A percentile compares a stretch with the other conserved stretches of the same genome.
Conservation (phyloP, 1,284 basidiomycete species). For the Cryptococcus sp. region DNA sequence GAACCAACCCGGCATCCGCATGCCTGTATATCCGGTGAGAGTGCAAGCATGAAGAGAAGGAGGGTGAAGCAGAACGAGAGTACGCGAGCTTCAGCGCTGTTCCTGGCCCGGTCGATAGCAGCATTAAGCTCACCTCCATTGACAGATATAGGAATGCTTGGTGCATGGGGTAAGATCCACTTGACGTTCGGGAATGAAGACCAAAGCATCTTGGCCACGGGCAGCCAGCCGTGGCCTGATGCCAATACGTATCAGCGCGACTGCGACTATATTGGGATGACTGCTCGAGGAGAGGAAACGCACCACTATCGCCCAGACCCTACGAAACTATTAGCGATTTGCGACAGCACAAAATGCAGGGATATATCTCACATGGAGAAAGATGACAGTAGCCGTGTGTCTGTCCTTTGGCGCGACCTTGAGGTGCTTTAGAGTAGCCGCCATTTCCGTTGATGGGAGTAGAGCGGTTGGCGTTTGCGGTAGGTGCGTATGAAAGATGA, state of each 20-base stretch:
- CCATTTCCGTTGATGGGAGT: slow-evolving; percentile 12
- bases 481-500: neutral
- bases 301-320: slow-evolving; percentile 50
- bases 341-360: no score
- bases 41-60: neutral
- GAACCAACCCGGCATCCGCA: slow-evolving; percentile 61
- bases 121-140: slow-evolving; percentile 40
- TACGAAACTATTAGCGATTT: slow-evolving; percentile 8
- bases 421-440: slow-evolving; percentile 45
- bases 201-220: slow-evolving; percentile 68
- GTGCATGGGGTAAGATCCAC: slow-evolving; percentile 79
- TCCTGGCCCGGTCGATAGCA: no score
- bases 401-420: slow-evolving; percentile 47
- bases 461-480: neutral
- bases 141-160: slow-evolving; percentile 54
- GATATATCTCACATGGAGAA: slow-evolving; percentile 69
- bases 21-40: slow-evolving; percentile 24
- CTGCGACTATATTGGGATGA: neutral
- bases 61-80: neutral
- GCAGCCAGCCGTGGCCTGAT: slow-evolving; percentile 70
- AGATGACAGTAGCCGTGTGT: slow-evolving; percentile 85
- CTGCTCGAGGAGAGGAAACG: slow-evolving; percentile 3
- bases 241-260: neutral
- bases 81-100: neutral
- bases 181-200: slow-evolving; percentile 69